Percentiles rank a stretch among this genome's conserved stretches.
These are phyloP conservation scores for Monilinia laxa DNA, from an alignment of 2,329 filamentous ascomycete genomes.

Conservation along the genomic window DNA sequence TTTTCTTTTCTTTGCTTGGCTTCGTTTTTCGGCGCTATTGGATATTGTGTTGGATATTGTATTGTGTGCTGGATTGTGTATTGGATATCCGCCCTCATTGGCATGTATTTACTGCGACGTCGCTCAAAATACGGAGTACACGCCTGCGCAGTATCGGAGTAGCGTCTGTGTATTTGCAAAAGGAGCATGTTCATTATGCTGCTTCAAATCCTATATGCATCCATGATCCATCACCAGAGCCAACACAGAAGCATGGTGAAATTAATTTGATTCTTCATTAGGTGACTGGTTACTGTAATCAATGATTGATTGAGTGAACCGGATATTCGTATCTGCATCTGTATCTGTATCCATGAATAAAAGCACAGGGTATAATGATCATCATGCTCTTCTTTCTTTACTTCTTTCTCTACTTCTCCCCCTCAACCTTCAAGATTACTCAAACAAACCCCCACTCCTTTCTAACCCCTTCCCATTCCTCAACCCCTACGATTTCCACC, in stretches of 20 bases:
- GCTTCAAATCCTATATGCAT: too few species aligned
- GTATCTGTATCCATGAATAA: not conserved
- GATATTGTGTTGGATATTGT: too few species aligned
- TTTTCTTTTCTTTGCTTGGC: too few species aligned
- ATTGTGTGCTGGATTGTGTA: too few species aligned
- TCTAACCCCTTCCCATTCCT: constrained; percentile 39
- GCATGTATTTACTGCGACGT: too few species aligned
- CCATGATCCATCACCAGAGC: too few species aligned
- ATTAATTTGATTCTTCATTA: not conserved
- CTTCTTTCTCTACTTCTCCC: not conserved
- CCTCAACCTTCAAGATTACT: constrained; percentile 6
- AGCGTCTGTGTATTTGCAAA: too few species aligned
- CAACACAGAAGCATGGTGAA: not conserved
- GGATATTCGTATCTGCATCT: not conserved
- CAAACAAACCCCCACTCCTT: constrained; percentile 39
- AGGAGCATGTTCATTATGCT: too few species aligned
- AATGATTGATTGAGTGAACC: not conserved
- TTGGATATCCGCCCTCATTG: too few species aligned
- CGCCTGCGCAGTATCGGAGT: too few species aligned
- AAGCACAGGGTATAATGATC: constrained; percentile 15
- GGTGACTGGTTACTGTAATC: not conserved
- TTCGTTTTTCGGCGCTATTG: too few species aligned
- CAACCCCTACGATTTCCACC: constrained; percentile 38
- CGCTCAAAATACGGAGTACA: too few species aligned
- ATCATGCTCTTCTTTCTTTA: not conserved